Evolutionary conservation across 2,329 filamentous ascomycete genomes (phyloP).

Genomic region (Fusarium sp.): DNA sequence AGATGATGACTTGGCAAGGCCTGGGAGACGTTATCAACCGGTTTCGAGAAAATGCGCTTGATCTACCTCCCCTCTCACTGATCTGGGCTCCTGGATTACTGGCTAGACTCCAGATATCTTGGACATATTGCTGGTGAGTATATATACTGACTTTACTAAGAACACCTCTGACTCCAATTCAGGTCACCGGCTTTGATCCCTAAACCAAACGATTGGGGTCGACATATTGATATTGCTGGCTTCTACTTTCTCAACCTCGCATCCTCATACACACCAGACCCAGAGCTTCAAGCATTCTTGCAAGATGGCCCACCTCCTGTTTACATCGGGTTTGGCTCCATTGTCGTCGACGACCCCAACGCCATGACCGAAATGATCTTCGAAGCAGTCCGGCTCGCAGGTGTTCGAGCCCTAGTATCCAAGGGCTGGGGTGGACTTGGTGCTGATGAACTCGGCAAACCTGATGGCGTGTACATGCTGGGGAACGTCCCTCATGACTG

Average conservation of each 20-base stretch:
- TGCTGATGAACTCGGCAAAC: conserved; percentile 71
- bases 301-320: conserved; percentile 73
- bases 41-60: conserved; percentile 77
- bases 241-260: conserved; percentile 78
- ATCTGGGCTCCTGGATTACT: conserved; percentile 85
- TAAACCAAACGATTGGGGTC: conserved; percentile 78
- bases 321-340: conserved; percentile 85
- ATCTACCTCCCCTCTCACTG: conserved; percentile 77
- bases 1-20: conserved; percentile 94
- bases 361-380: conserved; percentile 75
- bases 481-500: conserved; percentile 89
- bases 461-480: conserved; percentile 80
- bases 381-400: conserved; percentile 69
- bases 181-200: conserved; percentile 77
- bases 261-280: conserved; percentile 69
- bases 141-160: not conserved
- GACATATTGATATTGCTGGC: conserved; percentile 74
- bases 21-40: conserved; percentile 90
- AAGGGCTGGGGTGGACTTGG: conserved; percentile 90
- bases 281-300: conserved; percentile 71
- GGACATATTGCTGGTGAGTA: conserved; percentile 83
- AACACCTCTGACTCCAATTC: conserved; percentile 3
- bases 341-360: conserved; percentile 79
- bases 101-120: conserved; percentile 76
- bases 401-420: conserved; percentile 80